Conservation (phyloP, 371 early-diverging fungal species). For the Mortierella sp. region DNA sequence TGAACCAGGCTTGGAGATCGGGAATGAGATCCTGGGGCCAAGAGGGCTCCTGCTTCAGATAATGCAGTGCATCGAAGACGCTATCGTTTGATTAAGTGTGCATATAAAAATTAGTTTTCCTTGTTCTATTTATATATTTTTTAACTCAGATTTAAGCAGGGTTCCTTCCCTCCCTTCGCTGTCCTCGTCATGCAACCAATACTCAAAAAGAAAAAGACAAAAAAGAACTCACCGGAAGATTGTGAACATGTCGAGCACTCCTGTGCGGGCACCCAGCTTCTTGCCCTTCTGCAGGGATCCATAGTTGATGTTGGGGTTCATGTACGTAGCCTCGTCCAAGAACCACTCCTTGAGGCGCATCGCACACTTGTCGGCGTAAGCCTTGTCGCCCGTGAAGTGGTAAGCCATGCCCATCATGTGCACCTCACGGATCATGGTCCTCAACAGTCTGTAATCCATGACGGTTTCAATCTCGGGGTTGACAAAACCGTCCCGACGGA, state of each 20-base stretch:
- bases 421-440: slow-evolving; percentile 58
- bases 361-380: slow-evolving; percentile 56
- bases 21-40: slow-evolving; percentile 55
- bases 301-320: slow-evolving; percentile 67
- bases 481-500: slow-evolving; percentile 56
- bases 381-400: slow-evolving; percentile 61
- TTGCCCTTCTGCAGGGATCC: slow-evolving; percentile 59
- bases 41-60: slow-evolving; percentile 43
- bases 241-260: slow-evolving; percentile 59
- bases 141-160: background rate
- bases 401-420: slow-evolving; percentile 61
- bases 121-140: background rate
- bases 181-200: background rate
- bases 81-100: background rate
- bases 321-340: slow-evolving; percentile 58
- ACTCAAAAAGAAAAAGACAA: background rate
- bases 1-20: slow-evolving; percentile 58
- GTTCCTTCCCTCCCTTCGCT: background rate
- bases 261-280: slow-evolving; percentile 54
- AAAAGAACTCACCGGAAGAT: slow-evolving; percentile 46
- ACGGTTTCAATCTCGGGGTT: slow-evolving; percentile 60
- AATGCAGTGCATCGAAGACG: slow-evolving; percentile 39
- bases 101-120: background rate
- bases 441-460: slow-evolving; percentile 55
- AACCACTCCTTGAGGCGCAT: slow-evolving; percentile 61